Conservation (phyloP, 2,329 filamentous ascomycete species). For the Graphium sp. region DNA sequence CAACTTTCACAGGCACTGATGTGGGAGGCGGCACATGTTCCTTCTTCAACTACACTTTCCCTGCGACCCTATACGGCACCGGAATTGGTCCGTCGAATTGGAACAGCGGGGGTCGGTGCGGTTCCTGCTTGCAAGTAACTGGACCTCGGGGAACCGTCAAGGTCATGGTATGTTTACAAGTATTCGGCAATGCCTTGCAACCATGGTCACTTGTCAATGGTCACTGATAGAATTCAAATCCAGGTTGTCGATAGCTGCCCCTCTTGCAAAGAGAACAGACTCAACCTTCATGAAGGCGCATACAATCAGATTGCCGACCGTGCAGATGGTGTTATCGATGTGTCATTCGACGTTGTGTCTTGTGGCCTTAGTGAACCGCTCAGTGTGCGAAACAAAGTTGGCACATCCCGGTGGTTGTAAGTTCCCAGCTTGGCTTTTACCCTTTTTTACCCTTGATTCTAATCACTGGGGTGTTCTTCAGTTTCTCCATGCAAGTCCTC, state of each 20-base stretch:
- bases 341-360: conserved; percentile 5
- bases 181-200: not conserved
- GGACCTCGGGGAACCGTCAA: conserved; percentile 5
- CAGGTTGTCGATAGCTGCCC: conserved; percentile 8
- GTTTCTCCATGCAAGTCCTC: conserved; percentile 5
- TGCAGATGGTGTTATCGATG: conserved; percentile 5
- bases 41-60: conserved; percentile 6
- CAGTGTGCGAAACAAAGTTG: conserved; percentile 6
- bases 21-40: conserved; percentile 6
- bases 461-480: conserved; percentile 3
- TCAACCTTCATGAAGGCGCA: conserved; percentile 6
- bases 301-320: conserved; percentile 5
- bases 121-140: conserved; percentile 6
- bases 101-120: conserved; percentile 6
- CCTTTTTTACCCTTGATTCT: not conserved
- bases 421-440: not conserved
- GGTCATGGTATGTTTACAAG: conserved; percentile 6
- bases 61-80: conserved; percentile 5
- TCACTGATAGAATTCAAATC: not conserved
- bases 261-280: conserved; percentile 6
- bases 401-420: conserved; percentile 7
- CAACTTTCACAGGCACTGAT: conserved; percentile 5
- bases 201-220: not conserved
- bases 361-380: conserved; percentile 5
- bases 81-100: conserved; percentile 7